Evolutionary conservation across 176 grass and related monocot genomes (phyloP).

Genomic region (barley (Hordeum vulgare)): DNA sequence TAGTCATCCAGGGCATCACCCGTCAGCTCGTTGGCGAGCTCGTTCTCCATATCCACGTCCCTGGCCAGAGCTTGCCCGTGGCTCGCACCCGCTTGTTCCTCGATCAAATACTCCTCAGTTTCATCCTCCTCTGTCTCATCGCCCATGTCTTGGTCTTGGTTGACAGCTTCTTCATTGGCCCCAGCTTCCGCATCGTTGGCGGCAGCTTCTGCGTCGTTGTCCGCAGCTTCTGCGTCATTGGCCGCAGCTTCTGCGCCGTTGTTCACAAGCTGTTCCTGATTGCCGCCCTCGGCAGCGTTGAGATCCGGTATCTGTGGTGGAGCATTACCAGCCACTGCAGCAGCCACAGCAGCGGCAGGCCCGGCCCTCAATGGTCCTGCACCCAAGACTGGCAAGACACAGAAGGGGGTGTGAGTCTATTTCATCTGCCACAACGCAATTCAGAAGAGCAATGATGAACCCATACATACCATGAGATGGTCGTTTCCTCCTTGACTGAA

Average conservation of each 20-base stretch:
- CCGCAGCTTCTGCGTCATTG: not conserved
- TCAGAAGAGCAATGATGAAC: not conserved
- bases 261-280: not conserved
- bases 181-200: not conserved
- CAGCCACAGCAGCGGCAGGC: constrained; percentile 19
- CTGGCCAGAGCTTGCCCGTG: constrained; percentile 8
- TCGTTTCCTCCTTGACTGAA: constrained; percentile 45
- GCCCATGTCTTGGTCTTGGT: not conserved
- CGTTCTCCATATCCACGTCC: constrained; percentile 60
- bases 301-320: constrained; percentile 18
- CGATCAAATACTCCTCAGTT: not conserved
- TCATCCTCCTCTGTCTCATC: not conserved
- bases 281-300: not conserved
- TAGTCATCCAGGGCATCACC: constrained; percentile 83
- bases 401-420: not conserved
- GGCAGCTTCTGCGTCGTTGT: not conserved
- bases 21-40: constrained; percentile 61
- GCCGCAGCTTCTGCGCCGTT: constrained; percentile 1
- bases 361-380: constrained; percentile 22
- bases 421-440: not conserved
- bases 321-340: not conserved
- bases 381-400: not conserved
- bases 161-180: not conserved
- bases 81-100: constrained; percentile 6
- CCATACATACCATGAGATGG: constrained; percentile 25